Percentiles rank a stretch among this genome's conserved stretches.
Evolutionary conservation across 2,329 filamentous ascomycete genomes (phyloP).

Genomic region (Zymoseptoria ardabiliae): DNA sequence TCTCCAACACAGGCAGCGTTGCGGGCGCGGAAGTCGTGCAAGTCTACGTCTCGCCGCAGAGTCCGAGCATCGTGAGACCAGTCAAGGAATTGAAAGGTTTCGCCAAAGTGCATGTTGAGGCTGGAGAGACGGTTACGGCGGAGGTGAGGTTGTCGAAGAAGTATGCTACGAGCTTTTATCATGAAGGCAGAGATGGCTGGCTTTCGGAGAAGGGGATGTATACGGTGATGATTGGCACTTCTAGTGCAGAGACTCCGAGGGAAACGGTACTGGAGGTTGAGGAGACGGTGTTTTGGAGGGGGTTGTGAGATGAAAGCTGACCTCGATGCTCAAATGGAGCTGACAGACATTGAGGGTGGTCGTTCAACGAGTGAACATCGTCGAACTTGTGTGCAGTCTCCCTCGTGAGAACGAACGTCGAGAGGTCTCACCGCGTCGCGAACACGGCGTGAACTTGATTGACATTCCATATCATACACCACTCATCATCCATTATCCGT

Average conservation of each 20-base stretch:
- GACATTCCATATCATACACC: not conserved
- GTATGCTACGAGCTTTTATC: constrained; percentile 62
- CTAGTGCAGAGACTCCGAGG: constrained; percentile 47
- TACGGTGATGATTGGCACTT: constrained; percentile 53
- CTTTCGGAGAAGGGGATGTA: constrained; percentile 59
- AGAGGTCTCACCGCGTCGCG: not conserved
- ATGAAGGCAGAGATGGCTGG: constrained; percentile 61
- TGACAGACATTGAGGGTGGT: no score
- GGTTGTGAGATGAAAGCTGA: constrained; percentile 33
- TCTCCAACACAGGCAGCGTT: constrained; percentile 51
- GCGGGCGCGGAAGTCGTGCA: constrained; percentile 60
- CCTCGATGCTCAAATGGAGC: no score
- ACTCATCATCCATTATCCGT: not conserved
- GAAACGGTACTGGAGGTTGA: constrained; percentile 49
- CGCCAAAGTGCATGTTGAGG: constrained; percentile 53
- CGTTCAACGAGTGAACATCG: no score
- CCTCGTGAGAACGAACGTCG: not conserved
- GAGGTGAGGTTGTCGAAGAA: constrained; percentile 54
- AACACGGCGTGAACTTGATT: not conserved
- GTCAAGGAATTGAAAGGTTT: constrained; percentile 67
- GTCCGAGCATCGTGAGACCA: constrained; percentile 56
- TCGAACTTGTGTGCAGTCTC: not conserved
- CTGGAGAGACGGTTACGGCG: constrained; percentile 51
- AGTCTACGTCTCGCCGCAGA: constrained; percentile 58
- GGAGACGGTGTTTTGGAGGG: constrained; percentile 61